Evolutionary conservation across 192 early-diverging fungal species (phyloP).

Genomic region (Coemansia sp.): DNA sequence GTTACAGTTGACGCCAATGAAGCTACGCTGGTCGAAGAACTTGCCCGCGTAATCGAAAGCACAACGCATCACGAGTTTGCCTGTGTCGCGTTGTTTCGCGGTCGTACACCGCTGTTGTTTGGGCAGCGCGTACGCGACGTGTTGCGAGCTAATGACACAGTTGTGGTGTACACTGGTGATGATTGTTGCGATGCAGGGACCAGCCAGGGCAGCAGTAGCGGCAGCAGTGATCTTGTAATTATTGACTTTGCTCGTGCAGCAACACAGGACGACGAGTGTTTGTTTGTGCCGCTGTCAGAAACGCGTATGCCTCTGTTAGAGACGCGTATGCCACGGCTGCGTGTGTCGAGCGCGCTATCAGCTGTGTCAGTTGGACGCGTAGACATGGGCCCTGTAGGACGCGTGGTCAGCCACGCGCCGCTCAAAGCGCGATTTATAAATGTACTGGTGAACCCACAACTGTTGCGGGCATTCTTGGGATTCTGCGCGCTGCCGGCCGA

Average conservation of each 20-base stretch:
- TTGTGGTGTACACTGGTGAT: constrained; percentile 41
- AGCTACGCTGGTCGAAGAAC: constrained; percentile 26
- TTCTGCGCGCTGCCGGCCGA: constrained; percentile 59
- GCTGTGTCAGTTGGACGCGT: constrained; percentile 2
- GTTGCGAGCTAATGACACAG: constrained; percentile 54
- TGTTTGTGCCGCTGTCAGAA: constrained; percentile 14
- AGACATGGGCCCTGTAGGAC: constrained; percentile 17
- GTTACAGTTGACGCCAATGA: neutral
- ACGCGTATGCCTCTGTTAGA: neutral
- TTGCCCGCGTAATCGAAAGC: constrained; percentile 28
- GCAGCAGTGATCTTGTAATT: constrained; percentile 19
- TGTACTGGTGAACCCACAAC: constrained; percentile 31
- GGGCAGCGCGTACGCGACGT: constrained; percentile 56
- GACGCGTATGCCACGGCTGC: neutral
- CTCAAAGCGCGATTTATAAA: constrained; percentile 53
- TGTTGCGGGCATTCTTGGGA: constrained; percentile 43
- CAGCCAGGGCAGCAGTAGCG: constrained; percentile 36
- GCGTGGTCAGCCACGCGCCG: constrained; percentile 35
- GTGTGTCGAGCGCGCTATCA: neutral
- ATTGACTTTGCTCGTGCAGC: constrained; percentile 11
- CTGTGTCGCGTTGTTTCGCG: constrained; percentile 53
- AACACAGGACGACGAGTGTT: neutral
- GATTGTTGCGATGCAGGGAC: neutral
- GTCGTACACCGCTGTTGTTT: constrained; percentile 52
- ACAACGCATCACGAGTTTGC: constrained; percentile 5